Conservation (phyloP, 306 rosid genomes). For the Vigna hirtella region DNA sequence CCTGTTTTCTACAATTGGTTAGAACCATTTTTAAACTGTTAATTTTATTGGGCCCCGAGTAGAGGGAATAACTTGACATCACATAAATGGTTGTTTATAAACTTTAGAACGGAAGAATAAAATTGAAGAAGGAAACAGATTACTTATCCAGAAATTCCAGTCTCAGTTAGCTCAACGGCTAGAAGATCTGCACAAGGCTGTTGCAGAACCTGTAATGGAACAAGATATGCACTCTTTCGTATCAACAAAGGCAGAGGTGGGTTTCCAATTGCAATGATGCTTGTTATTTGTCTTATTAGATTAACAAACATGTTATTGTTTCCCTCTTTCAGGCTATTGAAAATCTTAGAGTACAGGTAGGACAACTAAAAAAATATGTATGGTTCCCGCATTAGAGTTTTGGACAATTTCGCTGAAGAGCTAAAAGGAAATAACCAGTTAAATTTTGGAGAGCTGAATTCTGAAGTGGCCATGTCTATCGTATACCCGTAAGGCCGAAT, state of each 20-base stretch:
- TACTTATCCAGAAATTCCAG: conserved; percentile 79
- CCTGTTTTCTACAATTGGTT: conserved; percentile 91
- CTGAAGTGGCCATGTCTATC: no score
- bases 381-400: conserved; percentile 79
- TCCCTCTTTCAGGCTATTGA: conserved; percentile 74
- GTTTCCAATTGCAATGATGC: conserved; percentile 35
- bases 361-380: conserved; percentile 69
- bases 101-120: conserved; percentile 83
- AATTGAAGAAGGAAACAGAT: conserved; percentile 81
- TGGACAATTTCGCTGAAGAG: conserved; percentile 2
- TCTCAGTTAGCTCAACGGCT: conserved; percentile 89
- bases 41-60: conserved; percentile 7
- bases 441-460: no score
- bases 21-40: conserved; percentile 43
- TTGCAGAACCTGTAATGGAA: conserved; percentile 83
- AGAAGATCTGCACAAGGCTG: conserved; percentile 87
- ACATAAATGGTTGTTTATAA: conserved; percentile 33
- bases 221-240: conserved; percentile 94
- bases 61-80: conserved; percentile 20
- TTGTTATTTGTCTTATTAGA: conserved; percentile 1
- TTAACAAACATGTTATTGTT: conserved; percentile 37
- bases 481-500: no score
- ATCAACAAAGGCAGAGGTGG: conserved; percentile 80
- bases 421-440: no score
- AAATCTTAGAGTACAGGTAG: conserved; percentile 77